phyloP scores from a whole-genome alignment of 1,284 basidiomycete species.

The Cystobasidium slooffiae region DNA sequence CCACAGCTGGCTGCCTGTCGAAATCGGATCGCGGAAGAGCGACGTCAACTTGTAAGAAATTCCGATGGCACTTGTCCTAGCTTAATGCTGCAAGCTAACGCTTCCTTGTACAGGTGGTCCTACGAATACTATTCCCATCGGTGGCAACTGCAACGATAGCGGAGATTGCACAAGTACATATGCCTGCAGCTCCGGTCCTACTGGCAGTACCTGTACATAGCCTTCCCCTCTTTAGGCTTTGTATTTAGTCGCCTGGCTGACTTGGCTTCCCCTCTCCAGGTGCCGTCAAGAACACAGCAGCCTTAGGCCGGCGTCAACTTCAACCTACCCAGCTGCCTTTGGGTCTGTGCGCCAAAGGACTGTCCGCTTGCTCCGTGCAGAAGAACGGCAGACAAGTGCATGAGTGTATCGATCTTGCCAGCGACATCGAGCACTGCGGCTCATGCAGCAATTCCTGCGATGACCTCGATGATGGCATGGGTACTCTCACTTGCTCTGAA shows the following conservation, averaged over 20 bases:
- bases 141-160: slow-evolving; percentile 1
- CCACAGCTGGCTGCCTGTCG: background rate
- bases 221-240: background rate
- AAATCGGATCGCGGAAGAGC: background rate
- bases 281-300: slow-evolving; percentile 15
- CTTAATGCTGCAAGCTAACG: background rate
- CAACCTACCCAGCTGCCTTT: slow-evolving; percentile 11
- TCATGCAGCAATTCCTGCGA: slow-evolving; percentile 12
- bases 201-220: background rate
- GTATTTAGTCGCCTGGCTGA: background rate
- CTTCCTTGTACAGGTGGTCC: background rate
- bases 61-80: background rate
- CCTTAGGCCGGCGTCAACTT: background rate
- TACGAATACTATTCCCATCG: background rate
- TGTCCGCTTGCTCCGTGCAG: slow-evolving; percentile 7
- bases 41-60: background rate
- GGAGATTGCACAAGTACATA: slow-evolving; percentile 20
- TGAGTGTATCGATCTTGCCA: slow-evolving; percentile 2
- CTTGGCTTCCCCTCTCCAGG: background rate
- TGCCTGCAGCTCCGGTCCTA: slow-evolving; percentile 7
- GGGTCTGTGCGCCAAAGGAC: slow-evolving; percentile 6
- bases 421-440: slow-evolving; percentile 15
- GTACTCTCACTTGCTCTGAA: slow-evolving; percentile 10
- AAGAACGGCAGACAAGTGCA: background rate
- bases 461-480: slow-evolving; percentile 3